Evolutionary conservation across 352 stramenopile species (phyloP).

Genomic region (Globisporangium splendens): DNA sequence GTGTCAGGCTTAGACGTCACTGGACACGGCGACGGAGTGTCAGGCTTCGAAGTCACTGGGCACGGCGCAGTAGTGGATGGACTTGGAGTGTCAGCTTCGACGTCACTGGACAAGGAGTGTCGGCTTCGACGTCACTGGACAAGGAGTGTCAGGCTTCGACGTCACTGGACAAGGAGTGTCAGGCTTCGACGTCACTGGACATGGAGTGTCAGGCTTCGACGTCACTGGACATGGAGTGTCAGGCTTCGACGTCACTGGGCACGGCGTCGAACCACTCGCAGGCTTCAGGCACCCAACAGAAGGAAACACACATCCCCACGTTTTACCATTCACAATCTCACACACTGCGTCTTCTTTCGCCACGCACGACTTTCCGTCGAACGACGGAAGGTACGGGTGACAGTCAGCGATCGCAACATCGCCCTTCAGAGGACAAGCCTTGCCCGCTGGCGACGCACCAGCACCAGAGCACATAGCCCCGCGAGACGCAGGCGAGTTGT

Average conservation of each 20-base stretch:
- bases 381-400: slow-evolving; percentile 12
- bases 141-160: slow-evolving; percentile 20
- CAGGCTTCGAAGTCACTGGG: slow-evolving; percentile 23
- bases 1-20: too few species aligned
- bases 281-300: slow-evolving; percentile 13
- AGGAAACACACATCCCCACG: slow-evolving; percentile 19
- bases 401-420: slow-evolving; percentile 12
- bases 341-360: slow-evolving; percentile 15
- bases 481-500: slow-evolving; percentile 6
- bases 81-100: slow-evolving; percentile 1
- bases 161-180: slow-evolving; percentile 15
- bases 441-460: slow-evolving; percentile 7
- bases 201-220: slow-evolving; percentile 12
- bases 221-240: slow-evolving; percentile 15
- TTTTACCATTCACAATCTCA: neutral
- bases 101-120: slow-evolving; percentile 34
- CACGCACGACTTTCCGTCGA: slow-evolving; percentile 8
- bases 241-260: slow-evolving; percentile 11
- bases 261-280: slow-evolving; percentile 18
- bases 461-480: slow-evolving; percentile 12
- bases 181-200: slow-evolving; percentile 9
- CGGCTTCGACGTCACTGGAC: slow-evolving; percentile 26
- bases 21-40: too few species aligned
- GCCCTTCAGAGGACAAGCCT: slow-evolving; percentile 6
- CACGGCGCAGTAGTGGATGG: slow-evolving; percentile 20